Evolutionary conservation across 2,329 filamentous ascomycete genomes (phyloP).

Genomic region (Scytalidium sp.): DNA sequence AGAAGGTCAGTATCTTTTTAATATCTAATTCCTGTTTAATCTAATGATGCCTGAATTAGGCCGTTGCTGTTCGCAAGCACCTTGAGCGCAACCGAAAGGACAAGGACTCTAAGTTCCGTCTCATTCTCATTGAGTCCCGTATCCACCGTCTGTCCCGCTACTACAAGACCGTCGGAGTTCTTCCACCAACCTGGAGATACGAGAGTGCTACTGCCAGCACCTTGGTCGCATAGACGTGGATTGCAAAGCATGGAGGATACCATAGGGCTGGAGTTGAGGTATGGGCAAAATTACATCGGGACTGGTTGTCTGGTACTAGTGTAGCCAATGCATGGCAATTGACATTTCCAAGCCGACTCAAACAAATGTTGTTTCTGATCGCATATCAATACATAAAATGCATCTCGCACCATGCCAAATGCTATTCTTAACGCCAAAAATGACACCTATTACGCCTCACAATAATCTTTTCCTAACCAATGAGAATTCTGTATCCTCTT

Average conservation of each 20-base stretch:
- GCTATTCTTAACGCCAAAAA: not conserved
- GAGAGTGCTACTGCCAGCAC: conserved; percentile 96
- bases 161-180: conserved; percentile 93
- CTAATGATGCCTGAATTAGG: conserved; percentile 40
- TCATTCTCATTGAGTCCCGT: conserved; percentile 99
- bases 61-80: conserved; percentile 99
- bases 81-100: conserved; percentile 99
- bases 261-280: conserved; percentile 26
- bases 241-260: conserved; percentile 10
- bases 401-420: not conserved
- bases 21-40: not conserved
- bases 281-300: conserved; percentile 24
- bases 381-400: not conserved
- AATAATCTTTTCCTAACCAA: not conserved
- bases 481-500: not conserved
- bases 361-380: conserved; percentile 6
- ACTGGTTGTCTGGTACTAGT: conserved; percentile 21
- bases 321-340: conserved; percentile 23
- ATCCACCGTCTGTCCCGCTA: conserved; percentile 99
- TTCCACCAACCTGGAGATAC: conserved; percentile 96
- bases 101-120: conserved; percentile 99
- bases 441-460: not conserved
- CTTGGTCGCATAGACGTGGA: conserved; percentile 73
- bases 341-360: conserved; percentile 24
- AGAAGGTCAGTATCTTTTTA: conserved; percentile 71